phyloP scores from a whole-genome alignment of 345 rosid species.

The Excoecaria cochinchinensis region DNA sequence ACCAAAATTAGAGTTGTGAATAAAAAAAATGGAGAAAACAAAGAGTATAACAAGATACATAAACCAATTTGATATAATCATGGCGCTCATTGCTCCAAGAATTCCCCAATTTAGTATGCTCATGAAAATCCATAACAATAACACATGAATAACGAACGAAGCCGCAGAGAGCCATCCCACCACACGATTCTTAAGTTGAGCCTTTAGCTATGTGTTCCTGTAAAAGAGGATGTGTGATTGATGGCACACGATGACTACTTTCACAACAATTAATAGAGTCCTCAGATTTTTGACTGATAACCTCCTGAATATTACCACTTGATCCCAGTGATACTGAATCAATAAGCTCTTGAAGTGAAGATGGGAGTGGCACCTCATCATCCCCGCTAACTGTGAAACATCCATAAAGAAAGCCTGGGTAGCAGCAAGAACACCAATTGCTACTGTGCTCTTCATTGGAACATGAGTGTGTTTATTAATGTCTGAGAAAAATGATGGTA shows the following conservation, averaged over 20 bases:
- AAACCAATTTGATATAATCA: too few relatives aligned
- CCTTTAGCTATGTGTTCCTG: slow-evolving; percentile 38
- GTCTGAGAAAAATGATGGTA: slow-evolving; percentile 77
- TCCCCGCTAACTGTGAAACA: slow-evolving; percentile 63
- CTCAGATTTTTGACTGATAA: slow-evolving; percentile 7
- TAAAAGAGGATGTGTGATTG: slow-evolving; percentile 39
- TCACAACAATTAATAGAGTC: slow-evolving; percentile 22
- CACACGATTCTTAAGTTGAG: too few relatives aligned
- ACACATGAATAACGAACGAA: too few relatives aligned
- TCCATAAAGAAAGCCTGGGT: slow-evolving; percentile 61
- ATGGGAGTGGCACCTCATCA: slow-evolving; percentile 51
- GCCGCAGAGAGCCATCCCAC: too few relatives aligned
- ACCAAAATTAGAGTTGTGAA: too few relatives aligned
- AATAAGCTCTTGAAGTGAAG: slow-evolving; percentile 35
- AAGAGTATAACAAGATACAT: too few relatives aligned
- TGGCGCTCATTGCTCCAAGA: too few relatives aligned
- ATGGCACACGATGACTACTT: slow-evolving; percentile 24
- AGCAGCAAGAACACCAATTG: slow-evolving; percentile 63
- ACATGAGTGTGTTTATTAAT: slow-evolving; percentile 61
- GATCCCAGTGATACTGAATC: slow-evolving; percentile 21
- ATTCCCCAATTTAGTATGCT: too few relatives aligned
- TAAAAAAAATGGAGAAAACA: too few relatives aligned
- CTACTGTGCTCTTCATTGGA: slow-evolving; percentile 76
- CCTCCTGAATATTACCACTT: slow-evolving; percentile 14
- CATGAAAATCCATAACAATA: too few relatives aligned